phyloP scores from a whole-genome alignment of 805 yeast genomes.

The Lachancea waltii region DNA sequence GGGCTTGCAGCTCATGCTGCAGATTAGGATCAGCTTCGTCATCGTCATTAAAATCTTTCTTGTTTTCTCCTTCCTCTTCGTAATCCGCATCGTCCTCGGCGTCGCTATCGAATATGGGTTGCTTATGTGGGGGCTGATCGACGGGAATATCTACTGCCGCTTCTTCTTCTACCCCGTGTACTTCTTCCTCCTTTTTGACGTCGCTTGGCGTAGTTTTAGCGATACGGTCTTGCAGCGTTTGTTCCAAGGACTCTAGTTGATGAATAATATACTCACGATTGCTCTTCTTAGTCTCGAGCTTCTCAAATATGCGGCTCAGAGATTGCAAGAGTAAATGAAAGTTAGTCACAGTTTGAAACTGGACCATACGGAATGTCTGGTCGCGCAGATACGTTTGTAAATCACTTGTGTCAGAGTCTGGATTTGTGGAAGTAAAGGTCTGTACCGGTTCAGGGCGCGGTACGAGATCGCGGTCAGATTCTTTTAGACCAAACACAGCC shows the following conservation, averaged over 20 bases:
- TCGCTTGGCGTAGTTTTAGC: constrained; percentile 19
- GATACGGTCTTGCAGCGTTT: constrained; percentile 19
- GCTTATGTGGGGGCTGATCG: not conserved
- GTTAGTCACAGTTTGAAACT: constrained; percentile 25
- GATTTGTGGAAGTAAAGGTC: not conserved
- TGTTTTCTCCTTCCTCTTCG: constrained; percentile 8
- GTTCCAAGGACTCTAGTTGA: constrained; percentile 21
- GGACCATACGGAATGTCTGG: constrained; percentile 21
- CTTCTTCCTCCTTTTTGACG: constrained; percentile 12
- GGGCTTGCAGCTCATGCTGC: constrained; percentile 24
- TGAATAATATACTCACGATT: constrained; percentile 21
- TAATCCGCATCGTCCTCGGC: constrained; percentile 10
- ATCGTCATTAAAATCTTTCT: constrained; percentile 10
- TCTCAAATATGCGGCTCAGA: constrained; percentile 25
- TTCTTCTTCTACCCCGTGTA: constrained; percentile 1
- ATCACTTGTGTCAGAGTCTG: not conserved
- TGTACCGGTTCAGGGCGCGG: not conserved
- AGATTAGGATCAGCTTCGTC: constrained; percentile 10
- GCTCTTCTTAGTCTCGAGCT: constrained; percentile 24
- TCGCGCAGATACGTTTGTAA: constrained; percentile 8
- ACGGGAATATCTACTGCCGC: not conserved
- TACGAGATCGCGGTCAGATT: not conserved
- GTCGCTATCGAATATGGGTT: constrained; percentile 4
- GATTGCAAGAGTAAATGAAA: constrained; percentile 21
- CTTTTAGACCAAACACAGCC: not conserved